Evolutionary conservation across 345 rosid species (phyloP), one percentile per base, ranked within the genome.

Genomic region (Eucalyptus coolabah): DNA sequence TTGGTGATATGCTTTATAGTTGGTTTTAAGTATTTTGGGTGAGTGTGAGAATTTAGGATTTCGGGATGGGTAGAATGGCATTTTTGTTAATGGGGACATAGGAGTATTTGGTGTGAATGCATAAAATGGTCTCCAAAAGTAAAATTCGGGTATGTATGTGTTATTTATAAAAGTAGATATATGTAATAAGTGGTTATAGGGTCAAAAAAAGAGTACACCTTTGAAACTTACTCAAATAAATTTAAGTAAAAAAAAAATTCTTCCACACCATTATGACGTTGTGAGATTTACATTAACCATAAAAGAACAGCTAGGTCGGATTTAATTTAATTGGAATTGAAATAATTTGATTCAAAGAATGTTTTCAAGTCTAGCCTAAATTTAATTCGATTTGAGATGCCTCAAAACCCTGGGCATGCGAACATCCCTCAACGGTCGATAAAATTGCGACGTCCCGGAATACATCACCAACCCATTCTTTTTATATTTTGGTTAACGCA

Each of bases 341-440:
- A 6, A 26, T 59, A 59, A 59, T 59, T 60, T 26, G 67, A 59
- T 59, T 26, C n/a, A 59, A 12, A 59, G 67, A 26, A 30, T 59
- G 15, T 12, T 24, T 59, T 26, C 15, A 59, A 26, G 67, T 28
- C 17, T 12, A 0, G 32, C 14, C 67, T 60, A 28, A 8, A 28
- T 28, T 13, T 56, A 56, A 56, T 23, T 56, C 3, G 1, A 23
- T 24, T 56, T 56, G 63, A 56, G 63, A 56, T 56, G 7, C 51
- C 51, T 1, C 7, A n/a, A 15, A 50, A 50, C 18, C 0, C 18
- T 15, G 0, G 18, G 51, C 3, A 50, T 0, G 7, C 0, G 3
- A 50, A 50, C 51, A 50, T 50, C 7, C 3, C 17, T 5, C 51
- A 14, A 14, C 3, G 0, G 7, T 50, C 0, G 3, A 50, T 50